A percentile compares a stretch with the other conserved stretches of the same genome.
Evolutionary conservation across 75 land plant genomes (phyloP).

Genomic region (Pinus tabuliformis): DNA sequence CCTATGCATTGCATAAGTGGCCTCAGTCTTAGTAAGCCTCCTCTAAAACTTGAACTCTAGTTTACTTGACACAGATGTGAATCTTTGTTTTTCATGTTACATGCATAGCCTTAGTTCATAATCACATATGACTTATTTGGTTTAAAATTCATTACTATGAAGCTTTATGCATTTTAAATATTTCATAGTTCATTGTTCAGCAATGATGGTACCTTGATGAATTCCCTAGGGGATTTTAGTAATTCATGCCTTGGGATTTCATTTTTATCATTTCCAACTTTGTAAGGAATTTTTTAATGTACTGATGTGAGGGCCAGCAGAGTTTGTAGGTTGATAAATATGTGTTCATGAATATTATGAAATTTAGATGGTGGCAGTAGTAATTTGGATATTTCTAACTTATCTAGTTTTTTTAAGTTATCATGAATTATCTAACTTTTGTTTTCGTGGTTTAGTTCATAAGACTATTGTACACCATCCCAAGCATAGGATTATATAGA

Average conservation of each 20-base stretch:
- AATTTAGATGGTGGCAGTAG: not conserved
- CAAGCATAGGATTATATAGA: not conserved
- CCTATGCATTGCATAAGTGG: not conserved
- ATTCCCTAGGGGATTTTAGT: not conserved
- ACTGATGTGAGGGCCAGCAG: too few relatives aligned
- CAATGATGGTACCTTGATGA: not conserved
- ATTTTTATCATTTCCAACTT: too few relatives aligned
- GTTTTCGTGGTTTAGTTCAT: not conserved
- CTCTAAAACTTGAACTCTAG: not conserved
- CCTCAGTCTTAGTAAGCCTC: not conserved
- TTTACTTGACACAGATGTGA: too few relatives aligned
- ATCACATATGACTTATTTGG: not conserved
- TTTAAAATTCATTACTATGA: not conserved
- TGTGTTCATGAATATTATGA: not conserved
- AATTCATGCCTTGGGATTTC: too few relatives aligned
- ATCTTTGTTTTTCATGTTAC: not conserved
- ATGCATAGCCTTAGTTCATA: not conserved
- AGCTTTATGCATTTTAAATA: not conserved
- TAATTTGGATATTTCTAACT: not conserved
- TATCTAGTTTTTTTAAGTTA: not conserved
- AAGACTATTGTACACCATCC: constrained; percentile 6
- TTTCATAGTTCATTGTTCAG: not conserved
- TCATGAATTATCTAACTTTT: not conserved
- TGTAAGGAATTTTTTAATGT: not conserved
- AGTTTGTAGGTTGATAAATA: too few relatives aligned